phyloP scores from a whole-genome alignment of 805 yeast species.

The Candida hungchunana region DNA sequence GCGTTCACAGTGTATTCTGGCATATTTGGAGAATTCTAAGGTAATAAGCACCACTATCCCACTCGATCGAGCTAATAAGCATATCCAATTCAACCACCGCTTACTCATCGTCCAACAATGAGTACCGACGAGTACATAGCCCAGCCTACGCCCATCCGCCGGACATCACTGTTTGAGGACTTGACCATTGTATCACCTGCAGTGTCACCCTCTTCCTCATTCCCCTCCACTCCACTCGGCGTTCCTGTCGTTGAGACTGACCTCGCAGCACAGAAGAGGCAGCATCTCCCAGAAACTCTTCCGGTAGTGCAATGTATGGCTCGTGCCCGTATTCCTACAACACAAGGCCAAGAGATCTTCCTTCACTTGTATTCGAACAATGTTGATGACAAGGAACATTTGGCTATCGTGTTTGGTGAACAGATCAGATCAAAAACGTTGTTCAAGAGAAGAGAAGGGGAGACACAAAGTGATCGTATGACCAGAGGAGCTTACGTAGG shows the following conservation, averaged over 20 bases:
- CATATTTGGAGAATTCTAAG: too few species aligned
- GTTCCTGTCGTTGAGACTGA: constrained; percentile 22
- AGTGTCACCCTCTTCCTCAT: constrained; percentile 28
- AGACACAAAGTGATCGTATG: constrained; percentile 90
- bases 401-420: constrained; percentile 96
- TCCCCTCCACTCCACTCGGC: constrained; percentile 26
- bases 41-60: too few species aligned
- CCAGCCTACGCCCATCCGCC: constrained; percentile 19
- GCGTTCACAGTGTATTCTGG: too few species aligned
- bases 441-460: constrained; percentile 57
- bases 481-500: constrained; percentile 98
- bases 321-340: constrained; percentile 94
- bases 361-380: constrained; percentile 85
- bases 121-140: too few species aligned
- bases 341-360: constrained; percentile 90
- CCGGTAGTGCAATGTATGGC: constrained; percentile 87
- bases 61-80: too few species aligned
- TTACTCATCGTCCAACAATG: too few species aligned
- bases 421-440: constrained; percentile 75
- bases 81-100: too few species aligned
- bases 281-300: constrained; percentile 46
- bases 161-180: constrained; percentile 28
- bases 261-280: constrained; percentile 26
- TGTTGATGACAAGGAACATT: constrained; percentile 86
- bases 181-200: constrained; percentile 40